Base-by-base conservation (phyloP, 345 rosid genomes). In the Balakata baccata region DNA sequence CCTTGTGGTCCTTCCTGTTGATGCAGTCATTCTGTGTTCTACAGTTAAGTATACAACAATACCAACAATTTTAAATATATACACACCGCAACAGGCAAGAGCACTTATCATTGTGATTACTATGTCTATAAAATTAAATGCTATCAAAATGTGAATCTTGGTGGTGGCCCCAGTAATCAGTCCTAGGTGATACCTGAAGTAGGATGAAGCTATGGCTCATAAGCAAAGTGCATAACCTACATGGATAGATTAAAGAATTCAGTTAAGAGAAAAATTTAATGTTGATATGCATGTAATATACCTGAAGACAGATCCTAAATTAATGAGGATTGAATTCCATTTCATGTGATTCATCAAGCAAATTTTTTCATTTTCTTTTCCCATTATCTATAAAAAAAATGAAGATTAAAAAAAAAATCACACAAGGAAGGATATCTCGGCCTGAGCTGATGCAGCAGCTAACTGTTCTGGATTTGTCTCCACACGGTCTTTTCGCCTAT, bases 391-490 rank as follows among this genome's bases (percentile, higher is more conserved):
- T 38, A 57, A 23, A 39, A 51, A 38, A 43, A 29, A 49, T 18
- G 5, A n/a, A 52, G 17, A 23, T 51, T 51, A 59, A 29, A 34
- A 56, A 73, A 34, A 37, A 49, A 37, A 61, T 43, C 38, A 54
- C 45, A 37, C 22, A 68, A 67, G 50, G 18, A 57, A 70, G 54
- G 99, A 95, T 95, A 95, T 95, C 80, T 95, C 99, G 43, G 99
- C 98, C 80, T 85, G 92, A 17, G 98, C 98, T 34, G 99, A 90
- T 62, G 99, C 99, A 81, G 99, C 99, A 81, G 99, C 98, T 82
- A 95, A 80, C 80, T 91, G 99, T 82, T 95, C 99, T 29, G 99
- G 99, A 77, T 89, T 95, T 66, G 98, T 92, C 86, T 95, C 99
- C 0, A 95, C 99, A 74, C 99, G 86, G 78, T 95, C 98, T 80